Conservation (phyloP, 768 basidiomycete species). For the Amanita muscaria region DNA sequence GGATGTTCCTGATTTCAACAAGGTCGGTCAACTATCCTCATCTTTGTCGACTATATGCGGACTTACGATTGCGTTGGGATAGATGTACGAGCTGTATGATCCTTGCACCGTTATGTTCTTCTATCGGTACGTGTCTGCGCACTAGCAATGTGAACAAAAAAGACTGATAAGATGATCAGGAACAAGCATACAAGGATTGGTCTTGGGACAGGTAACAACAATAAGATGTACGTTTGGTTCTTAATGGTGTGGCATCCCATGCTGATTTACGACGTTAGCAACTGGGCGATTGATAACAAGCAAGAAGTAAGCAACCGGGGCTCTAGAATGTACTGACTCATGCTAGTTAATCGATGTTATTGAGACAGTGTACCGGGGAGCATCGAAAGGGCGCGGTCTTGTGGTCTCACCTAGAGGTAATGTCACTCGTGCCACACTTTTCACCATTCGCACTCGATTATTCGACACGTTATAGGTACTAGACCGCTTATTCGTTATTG, state of each 20-base stretch:
- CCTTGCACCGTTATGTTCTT: conserved; percentile 98
- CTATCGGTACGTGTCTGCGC: conserved; percentile 60
- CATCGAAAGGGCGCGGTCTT: conserved; percentile 94
- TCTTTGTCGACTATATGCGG: neutral
- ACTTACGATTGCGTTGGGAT: conserved; percentile 5
- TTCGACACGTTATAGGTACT: conserved; percentile 37
- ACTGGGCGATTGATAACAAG: conserved; percentile 98
- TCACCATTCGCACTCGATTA: conserved; percentile 24
- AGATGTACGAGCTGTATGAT: conserved; percentile 99
- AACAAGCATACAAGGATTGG: conserved; percentile 99
- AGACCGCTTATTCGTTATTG: conserved; percentile 1
- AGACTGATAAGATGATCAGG: conserved; percentile 29
- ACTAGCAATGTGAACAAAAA: neutral
- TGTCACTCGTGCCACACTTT: neutral
- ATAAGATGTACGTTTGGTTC: conserved; percentile 78
- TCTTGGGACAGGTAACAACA: conserved; percentile 98
- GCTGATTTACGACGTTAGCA: conserved; percentile 38
- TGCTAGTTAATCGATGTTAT: conserved; percentile 90
- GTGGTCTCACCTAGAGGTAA: conserved; percentile 93
- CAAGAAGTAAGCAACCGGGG: conserved; percentile 62
- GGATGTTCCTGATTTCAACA: conserved; percentile 97
- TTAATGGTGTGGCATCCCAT: conserved; percentile 7
- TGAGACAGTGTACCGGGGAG: conserved; percentile 96
- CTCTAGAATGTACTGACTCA: conserved; percentile 2
- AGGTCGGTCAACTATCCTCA: conserved; percentile 39